Base-by-base conservation (phyloP, 2,329 filamentous ascomycete species). In the Fusarium citri region DNA sequence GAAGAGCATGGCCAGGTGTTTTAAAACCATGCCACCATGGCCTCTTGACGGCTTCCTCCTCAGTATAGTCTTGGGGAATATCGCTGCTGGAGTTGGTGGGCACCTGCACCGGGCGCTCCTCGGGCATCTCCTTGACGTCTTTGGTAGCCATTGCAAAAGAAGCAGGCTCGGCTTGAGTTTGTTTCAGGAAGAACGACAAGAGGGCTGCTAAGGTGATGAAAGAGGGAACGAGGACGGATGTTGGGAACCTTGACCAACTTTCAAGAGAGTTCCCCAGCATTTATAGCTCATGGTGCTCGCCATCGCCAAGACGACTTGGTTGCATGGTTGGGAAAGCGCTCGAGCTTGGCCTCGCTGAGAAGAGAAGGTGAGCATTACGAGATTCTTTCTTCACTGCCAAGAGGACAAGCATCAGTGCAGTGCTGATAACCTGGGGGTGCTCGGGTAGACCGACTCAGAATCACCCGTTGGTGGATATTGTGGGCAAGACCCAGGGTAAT, bases 1-100 rank as follows among this genome's bases (percentile, higher is more conserved):
- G 85, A 46, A 82, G 71, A 26, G 83, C 83, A 2, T 82, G 84
- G 8, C 83, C 84, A 2, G 81, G 80, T 55, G 79, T 76, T 53
- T 79, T 79, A 51, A 83, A 68, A 5, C 76, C 74, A 63, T 82
- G 72, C 77, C 79, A 80, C 71, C 78, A 80, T 20, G 73, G 73
- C 59, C 67, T 77, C 72, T 80, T 79, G 30, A 72, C 47, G 30
- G 71, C 48, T n/a, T 64, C 46, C 48, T 64, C 59, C 30, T 75
- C 42, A 18, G 15, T 43, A 43, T 59, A 69, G 11, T 30, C 60
- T n/a, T 59, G 45, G 20, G 64, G 55, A 23, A 51, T 34, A 10
- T 70, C 61, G 28, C 31, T 55, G 41, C 69, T 68, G 0, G 71
- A 69, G 37, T 68, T 70, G 31, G 68, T 71, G 26, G 64, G 68